phyloP scores from a whole-genome alignment of 2,329 filamentous ascomycete genomes.

The Colletotrichum tamarilloi region DNA sequence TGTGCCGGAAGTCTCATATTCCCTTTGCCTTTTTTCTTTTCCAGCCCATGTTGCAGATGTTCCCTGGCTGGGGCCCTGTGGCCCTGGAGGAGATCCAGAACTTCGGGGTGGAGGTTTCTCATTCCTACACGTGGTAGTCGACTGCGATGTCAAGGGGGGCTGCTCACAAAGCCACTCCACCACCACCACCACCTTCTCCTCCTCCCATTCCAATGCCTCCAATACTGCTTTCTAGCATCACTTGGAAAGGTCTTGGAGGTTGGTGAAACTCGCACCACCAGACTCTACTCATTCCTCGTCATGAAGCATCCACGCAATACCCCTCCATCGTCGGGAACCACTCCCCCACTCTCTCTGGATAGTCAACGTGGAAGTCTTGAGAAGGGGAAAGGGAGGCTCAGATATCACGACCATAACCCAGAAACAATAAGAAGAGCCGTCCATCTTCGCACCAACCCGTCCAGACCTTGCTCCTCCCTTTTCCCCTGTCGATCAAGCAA shows the following conservation, averaged over 20 bases:
- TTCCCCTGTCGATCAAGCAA: conserved; percentile 1
- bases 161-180: not conserved
- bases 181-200: not conserved
- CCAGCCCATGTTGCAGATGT: not conserved
- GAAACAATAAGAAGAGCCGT: not conserved
- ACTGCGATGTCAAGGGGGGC: not conserved
- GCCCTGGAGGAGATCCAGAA: not conserved
- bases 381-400: not conserved
- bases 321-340: not conserved
- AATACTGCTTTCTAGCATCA: not conserved
- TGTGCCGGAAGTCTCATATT: not conserved
- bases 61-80: not conserved
- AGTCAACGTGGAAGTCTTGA: not conserved
- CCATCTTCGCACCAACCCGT: not conserved
- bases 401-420: not conserved
- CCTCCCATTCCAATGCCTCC: not conserved
- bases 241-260: not conserved
- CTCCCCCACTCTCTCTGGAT: not conserved
- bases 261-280: conserved; percentile 10
- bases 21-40: not conserved
- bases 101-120: not conserved
- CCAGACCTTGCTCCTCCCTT: not conserved
- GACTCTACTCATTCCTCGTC: conserved; percentile 11
- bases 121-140: conserved; percentile 6
- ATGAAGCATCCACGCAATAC: not conserved